Base-by-base conservation (phyloP, 306 rosid species). In the Quercus cerris region DNA sequence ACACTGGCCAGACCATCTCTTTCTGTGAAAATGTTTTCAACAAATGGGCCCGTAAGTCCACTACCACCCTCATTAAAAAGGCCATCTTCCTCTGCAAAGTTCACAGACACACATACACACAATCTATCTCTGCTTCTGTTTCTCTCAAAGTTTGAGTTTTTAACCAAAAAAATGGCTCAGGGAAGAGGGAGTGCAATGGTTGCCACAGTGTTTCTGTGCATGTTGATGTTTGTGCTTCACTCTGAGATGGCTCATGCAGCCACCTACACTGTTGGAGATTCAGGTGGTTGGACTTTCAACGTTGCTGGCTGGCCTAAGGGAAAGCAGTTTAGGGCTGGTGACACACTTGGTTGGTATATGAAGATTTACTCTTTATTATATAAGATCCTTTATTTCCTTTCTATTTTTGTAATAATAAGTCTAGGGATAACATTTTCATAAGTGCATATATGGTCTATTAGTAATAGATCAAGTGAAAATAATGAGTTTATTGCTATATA, bases 151-250 rank as follows among this genome's bases (percentile, higher is more conserved):
- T 3, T 11, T 49, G 5, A 5, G 51, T 1, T 6, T 41, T 74
- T 27, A 78, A 25, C n/a, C 38, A 33, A 33, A 4, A 25, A 56
- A 54, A 89, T 88, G 92, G 91, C 58, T 52, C 0, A 55, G 84
- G 86, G 68, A 75, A 94, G 94, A 84, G 90, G 94, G 86, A 86
- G 91, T 92, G 97, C 96, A 84, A 20, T 81, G 69, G 62, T 76
- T 35, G 73, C 69, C 12, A 31, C 81, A 0, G 61, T 81, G 31
- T 27, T 88, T 23, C 49, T 81, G 0, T 85, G 92, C 66, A 69
- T 88, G 77, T 1, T 88, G 41, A 22, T 83, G 51, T 1, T 88
- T 31, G 20, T 83, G 51, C 80, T 86, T 15, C 69, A 71, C 20
- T 77, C 87, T n/a, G 80, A 84, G 70, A 28, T 82, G 77, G 88